phyloP scores from a whole-genome alignment of 257 asterid genomes.

The Voacanga thouarsii region DNA sequence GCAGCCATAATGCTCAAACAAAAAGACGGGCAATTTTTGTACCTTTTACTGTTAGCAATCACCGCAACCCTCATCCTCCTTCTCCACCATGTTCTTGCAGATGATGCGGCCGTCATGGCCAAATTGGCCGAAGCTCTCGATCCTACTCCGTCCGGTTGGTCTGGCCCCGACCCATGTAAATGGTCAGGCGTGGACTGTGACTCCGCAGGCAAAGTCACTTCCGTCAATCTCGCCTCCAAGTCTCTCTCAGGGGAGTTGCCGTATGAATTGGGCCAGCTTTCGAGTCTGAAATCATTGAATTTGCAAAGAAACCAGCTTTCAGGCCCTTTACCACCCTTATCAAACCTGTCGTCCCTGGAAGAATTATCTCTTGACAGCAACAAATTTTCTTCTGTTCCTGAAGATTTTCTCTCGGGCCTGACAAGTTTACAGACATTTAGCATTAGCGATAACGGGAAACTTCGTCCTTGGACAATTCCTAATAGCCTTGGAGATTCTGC shows the following conservation, averaged over 20 bases:
- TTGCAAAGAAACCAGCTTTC: conserved; percentile 49
- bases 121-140: conserved; percentile 44
- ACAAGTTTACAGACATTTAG: conserved; percentile 46
- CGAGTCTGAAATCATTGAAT: conserved; percentile 52
- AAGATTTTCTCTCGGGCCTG: conserved; percentile 53
- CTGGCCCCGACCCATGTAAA: conserved; percentile 53
- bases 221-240: conserved; percentile 44
- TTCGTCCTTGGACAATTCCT: conserved; percentile 60
- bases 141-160: conserved; percentile 59
- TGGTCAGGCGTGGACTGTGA: conserved; percentile 74
- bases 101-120: conserved; percentile 61
- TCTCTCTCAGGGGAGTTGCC: conserved; percentile 56
- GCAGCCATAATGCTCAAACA: conserved; percentile 34
- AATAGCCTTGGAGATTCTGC: conserved; percentile 43
- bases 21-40: conserved; percentile 22
- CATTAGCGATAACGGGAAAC: conserved; percentile 48
- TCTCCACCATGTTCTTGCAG: conserved; percentile 38
- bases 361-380: conserved; percentile 55
- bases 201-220: conserved; percentile 35
- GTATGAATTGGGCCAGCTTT: conserved; percentile 48
- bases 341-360: conserved; percentile 39
- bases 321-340: conserved; percentile 58
- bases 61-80: conserved; percentile 22
- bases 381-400: conserved; percentile 49
- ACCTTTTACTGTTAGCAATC: conserved; percentile 14